Conservation (phyloP, 805 yeast species). For the Cyberlindnera euphorbiiphila region DNA sequence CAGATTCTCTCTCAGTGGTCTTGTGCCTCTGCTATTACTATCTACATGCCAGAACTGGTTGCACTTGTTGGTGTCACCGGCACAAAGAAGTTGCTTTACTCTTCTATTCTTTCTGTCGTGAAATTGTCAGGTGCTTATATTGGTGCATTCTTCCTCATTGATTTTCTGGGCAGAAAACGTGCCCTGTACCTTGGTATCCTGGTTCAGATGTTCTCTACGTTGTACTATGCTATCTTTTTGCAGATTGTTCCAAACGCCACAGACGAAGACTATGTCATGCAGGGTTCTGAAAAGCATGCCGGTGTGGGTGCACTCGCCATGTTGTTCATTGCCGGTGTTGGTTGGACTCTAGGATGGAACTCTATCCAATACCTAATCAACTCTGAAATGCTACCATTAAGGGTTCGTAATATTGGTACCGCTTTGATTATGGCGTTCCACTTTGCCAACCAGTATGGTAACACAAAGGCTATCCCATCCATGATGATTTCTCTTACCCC, state of each 20-base stretch:
- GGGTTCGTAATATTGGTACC: slow-evolving; percentile 46
- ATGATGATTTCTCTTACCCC: slow-evolving; percentile 44
- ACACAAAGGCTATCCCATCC: slow-evolving; percentile 50
- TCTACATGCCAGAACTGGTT: slow-evolving; percentile 52
- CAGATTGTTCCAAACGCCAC: slow-evolving; percentile 42
- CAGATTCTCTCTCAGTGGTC: slow-evolving; percentile 57
- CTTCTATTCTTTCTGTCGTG: slow-evolving; percentile 51
- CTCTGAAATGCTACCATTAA: slow-evolving; percentile 52
- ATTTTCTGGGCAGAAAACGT: slow-evolving; percentile 47
- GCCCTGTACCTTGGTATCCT: slow-evolving; percentile 47
- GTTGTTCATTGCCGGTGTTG: slow-evolving; percentile 46
- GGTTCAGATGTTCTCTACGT: slow-evolving; percentile 39
- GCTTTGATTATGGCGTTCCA: slow-evolving; percentile 52
- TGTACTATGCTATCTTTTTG: slow-evolving; percentile 46
- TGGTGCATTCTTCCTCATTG: slow-evolving; percentile 51
- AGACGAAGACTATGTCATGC: slow-evolving; percentile 28
- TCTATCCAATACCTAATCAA: slow-evolving; percentile 51
- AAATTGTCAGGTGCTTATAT: slow-evolving; percentile 47
- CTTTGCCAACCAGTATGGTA: slow-evolving; percentile 54
- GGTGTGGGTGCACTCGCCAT: slow-evolving; percentile 48
- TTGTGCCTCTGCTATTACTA: slow-evolving; percentile 54
- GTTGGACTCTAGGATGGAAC: slow-evolving; percentile 61
- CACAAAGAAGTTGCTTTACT: slow-evolving; percentile 39
- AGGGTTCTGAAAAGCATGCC: slow-evolving; percentile 34
- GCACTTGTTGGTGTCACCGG: slow-evolving; percentile 44